These are phyloP conservation scores for Funneliformis mosseae DNA, from an alignment of 192 early-diverging fungal species.

Conservation along the genomic window DNA sequence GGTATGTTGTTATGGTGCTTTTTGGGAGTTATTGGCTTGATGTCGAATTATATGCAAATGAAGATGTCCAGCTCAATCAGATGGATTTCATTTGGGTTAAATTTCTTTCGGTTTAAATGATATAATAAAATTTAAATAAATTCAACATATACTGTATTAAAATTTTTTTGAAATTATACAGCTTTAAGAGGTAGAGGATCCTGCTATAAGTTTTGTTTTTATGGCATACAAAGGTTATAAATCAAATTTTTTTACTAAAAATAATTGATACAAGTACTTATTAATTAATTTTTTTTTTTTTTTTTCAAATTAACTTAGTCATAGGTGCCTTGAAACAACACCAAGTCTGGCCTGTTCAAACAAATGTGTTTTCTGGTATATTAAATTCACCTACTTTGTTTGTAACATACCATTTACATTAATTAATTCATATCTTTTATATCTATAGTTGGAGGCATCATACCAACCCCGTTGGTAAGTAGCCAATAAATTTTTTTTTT, in stretches of 20 bases:
- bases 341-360: conserved; percentile 78
- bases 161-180: too few relatives aligned
- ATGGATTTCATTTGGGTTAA: neutral
- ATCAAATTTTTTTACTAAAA: neutral
- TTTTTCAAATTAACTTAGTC: conserved; percentile 17
- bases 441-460: conserved; percentile 65
- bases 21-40: neutral
- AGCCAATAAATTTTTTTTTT: conserved; percentile 43
- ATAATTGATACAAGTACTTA: too few relatives aligned
- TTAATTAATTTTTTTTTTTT: neutral
- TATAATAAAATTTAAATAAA: neutral
- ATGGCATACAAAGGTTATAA: conserved; percentile 63
- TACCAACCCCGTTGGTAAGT: conserved; percentile 73
- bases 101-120: neutral
- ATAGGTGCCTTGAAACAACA: conserved; percentile 77
- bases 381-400: conserved; percentile 4
- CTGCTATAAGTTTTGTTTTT: conserved; percentile 80
- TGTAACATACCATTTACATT: too few relatives aligned
- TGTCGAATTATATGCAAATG: too few relatives aligned
- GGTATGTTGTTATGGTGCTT: neutral
- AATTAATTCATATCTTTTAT: too few relatives aligned
- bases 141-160: neutral
- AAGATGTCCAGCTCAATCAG: too few relatives aligned
- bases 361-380: conserved; percentile 66
- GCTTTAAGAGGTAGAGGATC: conserved; percentile 70